Conservation (phyloP, 148 eudicot species). For the Cornus florida region DNA sequence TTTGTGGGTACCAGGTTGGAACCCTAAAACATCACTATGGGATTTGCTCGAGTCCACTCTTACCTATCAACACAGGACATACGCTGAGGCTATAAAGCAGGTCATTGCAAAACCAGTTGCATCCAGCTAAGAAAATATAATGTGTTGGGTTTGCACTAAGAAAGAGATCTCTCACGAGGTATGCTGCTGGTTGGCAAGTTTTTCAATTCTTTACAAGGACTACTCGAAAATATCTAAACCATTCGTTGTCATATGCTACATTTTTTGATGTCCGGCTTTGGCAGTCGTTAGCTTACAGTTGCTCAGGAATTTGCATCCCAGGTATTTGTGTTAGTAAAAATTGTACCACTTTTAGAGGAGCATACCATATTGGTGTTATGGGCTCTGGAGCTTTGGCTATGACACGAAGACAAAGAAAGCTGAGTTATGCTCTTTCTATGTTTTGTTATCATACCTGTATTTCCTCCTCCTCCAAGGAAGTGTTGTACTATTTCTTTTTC, state of each 20-base stretch:
- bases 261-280: constrained; percentile 4
- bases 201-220: constrained; percentile 28
- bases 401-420: background rate
- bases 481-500: background rate
- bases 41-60: constrained; percentile 97
- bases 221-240: constrained; percentile 18
- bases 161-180: background rate
- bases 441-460: background rate
- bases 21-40: constrained; percentile 97
- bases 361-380: too few species aligned
- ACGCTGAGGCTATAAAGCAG: constrained; percentile 89
- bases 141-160: background rate
- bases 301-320: background rate
- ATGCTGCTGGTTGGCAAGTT: background rate
- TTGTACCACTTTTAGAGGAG: too few species aligned
- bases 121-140: constrained; percentile 36
- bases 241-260: constrained; percentile 21
- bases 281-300: background rate
- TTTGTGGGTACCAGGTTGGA: constrained; percentile 60
- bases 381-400: too few species aligned
- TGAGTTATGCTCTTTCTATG: background rate
- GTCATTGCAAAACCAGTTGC: constrained; percentile 74
- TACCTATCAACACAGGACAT: constrained; percentile 96
- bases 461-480: background rate
- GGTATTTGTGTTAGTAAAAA: too few species aligned